Evolutionary conservation across 2,329 filamentous ascomycete genomes (phyloP), one percentile per base, ranked within the genome.

Genomic region (Fusarium coicis): DNA sequence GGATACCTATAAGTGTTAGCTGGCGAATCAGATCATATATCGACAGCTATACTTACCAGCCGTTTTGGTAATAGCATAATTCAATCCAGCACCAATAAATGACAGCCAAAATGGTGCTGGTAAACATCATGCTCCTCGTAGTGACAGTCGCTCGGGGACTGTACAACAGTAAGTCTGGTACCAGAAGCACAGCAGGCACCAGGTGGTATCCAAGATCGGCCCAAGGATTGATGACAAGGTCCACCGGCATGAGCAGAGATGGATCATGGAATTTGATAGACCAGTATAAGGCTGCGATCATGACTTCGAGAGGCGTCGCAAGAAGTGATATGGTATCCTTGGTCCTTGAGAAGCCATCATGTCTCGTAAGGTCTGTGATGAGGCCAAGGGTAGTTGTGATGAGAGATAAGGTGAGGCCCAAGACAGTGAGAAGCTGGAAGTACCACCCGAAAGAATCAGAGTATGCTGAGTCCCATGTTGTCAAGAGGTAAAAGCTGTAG

Each of bases 51-150:
- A 39, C 63, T 19, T 19, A 59, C 63, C 63, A 66, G 37, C 63
- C 61, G 30, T 66, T 66, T 28, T 66, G 53, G 32, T 34, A 66
- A 34, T 50, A 66, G 15, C 61, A 66, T 9, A 66, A 18, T 16
- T 66, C 61, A 7, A 66, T 66, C 63, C 63, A 66, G 11, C 61
- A 66, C 63, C 63, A 66, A 37, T 66, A 66, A 1, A 34, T 7
- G 1, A 66, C 32, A 15, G 63, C 61, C 19, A 66, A 15, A 30
- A 66, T 15, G 4, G 63, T 66, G 9, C 63, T 66, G 1, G 56
- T 21, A 2, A n/a, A 36, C 37, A 66, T 66, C 61, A 66, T 66
- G 10, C 32, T 66, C 5, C 50, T 28, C 6, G 63, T 66, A 2
- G 63, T 18, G 2, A 66, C n/a, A 5, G 37, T 66, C 10, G 61